These are phyloP conservation scores for Aureobasidium lini DNA, from an alignment of 2,329 filamentous ascomycete genomes.

Conservation along the genomic window DNA sequence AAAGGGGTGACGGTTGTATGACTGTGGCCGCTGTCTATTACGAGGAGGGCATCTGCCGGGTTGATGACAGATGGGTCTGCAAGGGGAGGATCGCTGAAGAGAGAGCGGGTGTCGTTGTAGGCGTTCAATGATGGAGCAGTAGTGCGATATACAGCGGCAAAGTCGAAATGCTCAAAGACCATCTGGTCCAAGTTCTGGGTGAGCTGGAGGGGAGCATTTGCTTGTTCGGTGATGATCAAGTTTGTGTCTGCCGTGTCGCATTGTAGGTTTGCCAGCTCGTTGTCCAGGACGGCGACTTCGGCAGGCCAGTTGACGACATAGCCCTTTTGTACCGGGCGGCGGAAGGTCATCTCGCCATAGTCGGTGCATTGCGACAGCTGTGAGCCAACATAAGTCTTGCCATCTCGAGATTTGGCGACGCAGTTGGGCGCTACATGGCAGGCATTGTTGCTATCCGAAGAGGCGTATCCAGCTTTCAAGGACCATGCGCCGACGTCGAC, in stretches of 20 bases:
- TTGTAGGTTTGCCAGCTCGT: conserved; percentile 53
- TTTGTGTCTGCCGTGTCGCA: conserved; percentile 78
- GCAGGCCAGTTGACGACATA: conserved; percentile 96
- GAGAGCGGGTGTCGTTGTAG: conserved; percentile 66
- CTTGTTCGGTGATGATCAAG: conserved; percentile 75
- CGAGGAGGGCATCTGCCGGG: conserved; percentile 60
- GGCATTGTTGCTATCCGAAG: not conserved
- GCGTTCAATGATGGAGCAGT: conserved; percentile 69
- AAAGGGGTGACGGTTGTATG: conserved; percentile 86
- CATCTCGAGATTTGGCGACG: conserved; percentile 69
- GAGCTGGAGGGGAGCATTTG: conserved; percentile 71
- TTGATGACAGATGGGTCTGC: conserved; percentile 23
- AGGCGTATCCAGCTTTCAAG: conserved; percentile 77
- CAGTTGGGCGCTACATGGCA: conserved; percentile 80
- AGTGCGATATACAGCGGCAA: conserved; percentile 74
- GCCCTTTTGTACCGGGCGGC: conserved; percentile 86
- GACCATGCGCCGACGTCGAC: conserved; percentile 90
- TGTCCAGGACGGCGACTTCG: conserved; percentile 92
- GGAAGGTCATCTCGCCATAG: conserved; percentile 80
- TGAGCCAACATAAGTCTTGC: conserved; percentile 69
- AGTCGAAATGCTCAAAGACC: conserved; percentile 94
- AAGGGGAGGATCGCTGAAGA: conserved; percentile 50
- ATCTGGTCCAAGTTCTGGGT: conserved; percentile 93
- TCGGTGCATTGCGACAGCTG: conserved; percentile 75
- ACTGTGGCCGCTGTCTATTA: conserved; percentile 88